phyloP scores from a whole-genome alignment of 768 basidiomycete genomes.

The Crepidotus variabilis region DNA sequence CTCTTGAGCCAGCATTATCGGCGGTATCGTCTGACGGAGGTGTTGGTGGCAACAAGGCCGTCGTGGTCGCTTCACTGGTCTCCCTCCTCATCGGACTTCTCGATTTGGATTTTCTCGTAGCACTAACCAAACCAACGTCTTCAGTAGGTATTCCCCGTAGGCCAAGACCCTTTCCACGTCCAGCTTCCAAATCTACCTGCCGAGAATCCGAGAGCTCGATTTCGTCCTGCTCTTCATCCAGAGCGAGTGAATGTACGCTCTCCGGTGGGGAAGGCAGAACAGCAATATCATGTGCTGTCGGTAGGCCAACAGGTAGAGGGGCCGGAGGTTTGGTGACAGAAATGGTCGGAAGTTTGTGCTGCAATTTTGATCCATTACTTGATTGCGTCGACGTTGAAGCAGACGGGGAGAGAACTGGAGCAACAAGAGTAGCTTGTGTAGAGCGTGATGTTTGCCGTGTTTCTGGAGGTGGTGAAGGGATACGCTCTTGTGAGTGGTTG shows the following conservation, averaged over 20 bases:
- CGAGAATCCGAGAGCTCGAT: neutral
- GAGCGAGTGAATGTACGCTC: constrained; percentile 35
- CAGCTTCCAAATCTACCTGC: constrained; percentile 48
- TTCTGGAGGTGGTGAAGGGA: constrained; percentile 25
- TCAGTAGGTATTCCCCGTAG: constrained; percentile 11
- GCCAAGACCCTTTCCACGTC: constrained; percentile 30
- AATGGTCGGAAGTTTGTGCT: constrained; percentile 44
- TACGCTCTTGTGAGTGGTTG: constrained; percentile 33
- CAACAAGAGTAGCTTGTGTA: neutral
- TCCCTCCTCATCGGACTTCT: constrained; percentile 22
- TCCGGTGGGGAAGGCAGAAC: constrained; percentile 40
- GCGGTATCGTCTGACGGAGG: constrained; percentile 9
- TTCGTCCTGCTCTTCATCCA: constrained; percentile 12
- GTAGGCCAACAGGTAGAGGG: constrained; percentile 67
- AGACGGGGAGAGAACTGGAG: neutral
- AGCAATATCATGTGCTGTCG: constrained; percentile 58
- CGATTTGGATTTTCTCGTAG: constrained; percentile 15
- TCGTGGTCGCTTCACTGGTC: constrained; percentile 19
- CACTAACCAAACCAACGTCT: constrained; percentile 21
- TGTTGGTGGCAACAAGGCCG: constrained; percentile 17
- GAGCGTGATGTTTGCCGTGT: constrained; percentile 17
- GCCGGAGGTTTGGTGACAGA: constrained; percentile 69
- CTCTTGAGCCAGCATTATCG: neutral
- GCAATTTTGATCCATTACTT: constrained; percentile 11
- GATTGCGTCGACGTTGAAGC: constrained; percentile 2